A percentile compares a stretch with the other conserved stretches of the same genome.
Conservation (phyloP, 2,329 filamentous ascomycete genomes). For the Cordyceps pruinosa region DNA sequence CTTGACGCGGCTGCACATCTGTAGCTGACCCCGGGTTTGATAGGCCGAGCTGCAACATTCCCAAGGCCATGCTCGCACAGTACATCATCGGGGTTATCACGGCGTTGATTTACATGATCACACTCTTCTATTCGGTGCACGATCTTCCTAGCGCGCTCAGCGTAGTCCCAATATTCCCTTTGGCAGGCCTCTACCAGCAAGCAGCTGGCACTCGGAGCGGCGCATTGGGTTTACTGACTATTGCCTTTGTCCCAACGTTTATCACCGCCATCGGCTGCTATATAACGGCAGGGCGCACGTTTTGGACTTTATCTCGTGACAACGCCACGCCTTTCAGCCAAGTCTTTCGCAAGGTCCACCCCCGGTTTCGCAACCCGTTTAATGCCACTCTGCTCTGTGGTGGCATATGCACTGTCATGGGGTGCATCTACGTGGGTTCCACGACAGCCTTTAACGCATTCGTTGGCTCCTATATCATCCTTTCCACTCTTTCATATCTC, state of each 20-base stretch:
- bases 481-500: constrained; percentile 44
- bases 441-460: constrained; percentile 53
- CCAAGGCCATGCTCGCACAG: constrained; percentile 37
- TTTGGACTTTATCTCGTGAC: constrained; percentile 10
- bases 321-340: constrained; percentile 6
- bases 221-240: constrained; percentile 30
- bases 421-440: constrained; percentile 50
- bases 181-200: constrained; percentile 51
- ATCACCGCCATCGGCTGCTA: constrained; percentile 9
- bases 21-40: neutral
- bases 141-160: constrained; percentile 41
- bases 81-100: constrained; percentile 36
- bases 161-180: constrained; percentile 41
- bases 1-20: neutral
- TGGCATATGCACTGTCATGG: constrained; percentile 38
- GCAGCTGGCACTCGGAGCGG: constrained; percentile 35
- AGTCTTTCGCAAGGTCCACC: constrained; percentile 36
- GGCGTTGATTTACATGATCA: constrained; percentile 36
- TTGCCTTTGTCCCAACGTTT: constrained; percentile 3
- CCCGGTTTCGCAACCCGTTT: constrained; percentile 42
- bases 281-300: constrained; percentile 7
- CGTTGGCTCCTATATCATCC: constrained; percentile 38
- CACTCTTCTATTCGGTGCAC: constrained; percentile 43
- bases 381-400: constrained; percentile 48
- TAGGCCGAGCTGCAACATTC: constrained; percentile 33